These are phyloP conservation scores for Endocladia muricata DNA, from an alignment of 31 red algal species.

Conservation along the genomic window DNA sequence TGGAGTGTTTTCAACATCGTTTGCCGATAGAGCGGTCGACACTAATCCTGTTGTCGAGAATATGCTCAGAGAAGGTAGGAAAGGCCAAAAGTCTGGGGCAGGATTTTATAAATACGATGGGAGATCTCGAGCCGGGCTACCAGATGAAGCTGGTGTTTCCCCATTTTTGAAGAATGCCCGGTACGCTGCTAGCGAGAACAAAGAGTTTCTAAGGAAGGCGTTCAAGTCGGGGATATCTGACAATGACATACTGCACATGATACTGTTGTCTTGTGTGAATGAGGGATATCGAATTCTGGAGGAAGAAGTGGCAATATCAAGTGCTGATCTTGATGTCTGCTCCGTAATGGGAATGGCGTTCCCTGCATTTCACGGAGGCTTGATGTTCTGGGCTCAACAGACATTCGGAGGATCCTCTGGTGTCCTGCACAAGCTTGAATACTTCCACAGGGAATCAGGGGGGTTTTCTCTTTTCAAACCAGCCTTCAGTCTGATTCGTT, in stretches of 20 bases:
- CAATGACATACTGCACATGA: constrained; percentile 75
- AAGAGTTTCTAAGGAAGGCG: constrained; percentile 19
- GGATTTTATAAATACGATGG: constrained; percentile 84
- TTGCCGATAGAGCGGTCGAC: constrained; percentile 74
- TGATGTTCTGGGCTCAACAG: constrained; percentile 90
- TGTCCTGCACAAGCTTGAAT: constrained; percentile 63
- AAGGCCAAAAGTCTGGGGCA: constrained; percentile 90
- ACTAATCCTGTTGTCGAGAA: constrained; percentile 29
- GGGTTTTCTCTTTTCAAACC: constrained; percentile 86
- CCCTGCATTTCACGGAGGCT: constrained; percentile 82
- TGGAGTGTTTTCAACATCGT: constrained; percentile 67
- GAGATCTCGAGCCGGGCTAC: constrained; percentile 31
- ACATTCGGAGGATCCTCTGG: constrained; percentile 62
- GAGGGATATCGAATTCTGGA: constrained; percentile 90
- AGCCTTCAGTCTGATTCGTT: constrained; percentile 77
- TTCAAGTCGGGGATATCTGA: not conserved
- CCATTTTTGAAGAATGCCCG: constrained; percentile 53
- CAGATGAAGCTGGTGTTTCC: constrained; percentile 36
- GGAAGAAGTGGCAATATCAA: constrained; percentile 67
- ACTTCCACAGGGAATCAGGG: constrained; percentile 35
- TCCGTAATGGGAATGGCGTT: constrained; percentile 92
- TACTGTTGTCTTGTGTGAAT: constrained; percentile 86
- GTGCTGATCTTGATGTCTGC: constrained; percentile 80
- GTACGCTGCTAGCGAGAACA: not conserved
- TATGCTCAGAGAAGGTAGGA: constrained; percentile 74